These are phyloP conservation scores for Detonula confervacea DNA, from an alignment of 352 stramenopile species.

Conservation along the genomic window DNA sequence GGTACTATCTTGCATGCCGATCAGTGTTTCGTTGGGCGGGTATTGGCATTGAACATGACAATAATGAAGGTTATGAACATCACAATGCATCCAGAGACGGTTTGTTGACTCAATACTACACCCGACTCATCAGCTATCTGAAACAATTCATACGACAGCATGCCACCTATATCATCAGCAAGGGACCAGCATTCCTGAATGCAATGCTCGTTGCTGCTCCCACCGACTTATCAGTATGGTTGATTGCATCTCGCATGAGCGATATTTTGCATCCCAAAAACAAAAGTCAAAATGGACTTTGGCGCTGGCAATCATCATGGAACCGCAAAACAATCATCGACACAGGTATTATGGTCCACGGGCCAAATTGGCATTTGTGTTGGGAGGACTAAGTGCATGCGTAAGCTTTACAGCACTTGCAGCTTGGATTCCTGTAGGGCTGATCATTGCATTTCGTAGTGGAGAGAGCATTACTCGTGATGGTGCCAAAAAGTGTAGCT, in stretches of 20 bases:
- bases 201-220: constrained; percentile 72
- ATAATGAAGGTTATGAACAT: background rate
- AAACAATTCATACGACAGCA: constrained; percentile 54
- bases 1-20: constrained; percentile 69
- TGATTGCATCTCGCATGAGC: constrained; percentile 52
- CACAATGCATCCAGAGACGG: too few species aligned
- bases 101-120: background rate
- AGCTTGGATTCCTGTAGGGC: constrained; percentile 75
- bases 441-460: constrained; percentile 65
- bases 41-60: background rate
- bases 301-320: too few species aligned
- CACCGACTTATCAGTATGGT: constrained; percentile 73
- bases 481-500: constrained; percentile 22
- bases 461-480: background rate
- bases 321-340: too few species aligned
- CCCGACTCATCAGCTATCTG: constrained; percentile 8
- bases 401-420: constrained; percentile 81
- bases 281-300: constrained; percentile 30
- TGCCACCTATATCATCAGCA: constrained; percentile 65
- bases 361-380: constrained; percentile 68
- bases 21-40: constrained; percentile 47
- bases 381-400: constrained; percentile 73
- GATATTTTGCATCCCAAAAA: constrained; percentile 9
- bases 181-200: constrained; percentile 75
- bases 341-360: too few species aligned